phyloP scores from a whole-genome alignment of 441 rosid genomes.

The Rhodomyrtus psidioides region DNA sequence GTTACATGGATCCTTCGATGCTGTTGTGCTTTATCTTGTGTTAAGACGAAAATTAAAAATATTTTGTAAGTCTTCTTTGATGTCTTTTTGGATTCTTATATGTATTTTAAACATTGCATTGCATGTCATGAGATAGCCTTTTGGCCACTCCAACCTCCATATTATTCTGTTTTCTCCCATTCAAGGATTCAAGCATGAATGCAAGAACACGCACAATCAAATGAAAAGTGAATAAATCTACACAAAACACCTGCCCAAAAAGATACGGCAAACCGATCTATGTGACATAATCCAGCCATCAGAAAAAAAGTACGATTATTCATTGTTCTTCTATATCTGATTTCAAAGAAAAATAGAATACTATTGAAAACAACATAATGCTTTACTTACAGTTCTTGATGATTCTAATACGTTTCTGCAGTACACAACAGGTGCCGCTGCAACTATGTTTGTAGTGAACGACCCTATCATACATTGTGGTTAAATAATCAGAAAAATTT shows the following conservation, averaged over 20 bases:
- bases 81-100: not conserved
- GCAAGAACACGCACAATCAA: not conserved
- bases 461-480: slow-evolving; percentile 33
- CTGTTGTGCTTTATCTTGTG: not conserved
- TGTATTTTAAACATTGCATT: not conserved
- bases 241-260: not conserved
- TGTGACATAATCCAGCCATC: not conserved
- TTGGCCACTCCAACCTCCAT: not conserved
- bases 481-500: not conserved
- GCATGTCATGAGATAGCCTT: not conserved
- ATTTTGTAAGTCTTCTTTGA: not conserved
- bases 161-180: not conserved
- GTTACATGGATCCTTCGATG: not conserved
- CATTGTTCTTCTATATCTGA: not conserved
- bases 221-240: not conserved
- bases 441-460: slow-evolving; percentile 80
- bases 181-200: not conserved
- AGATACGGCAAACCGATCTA: not conserved
- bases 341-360: not conserved
- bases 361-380: not conserved
- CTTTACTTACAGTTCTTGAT: slow-evolving; percentile 42
- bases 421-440: slow-evolving; percentile 90
- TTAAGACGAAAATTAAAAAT: not conserved
- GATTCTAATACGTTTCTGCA: slow-evolving; percentile 54
- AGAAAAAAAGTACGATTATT: not conserved